Evolutionary conservation across 345 rosid species (phyloP).

Genomic region (Lepidium sativum): DNA sequence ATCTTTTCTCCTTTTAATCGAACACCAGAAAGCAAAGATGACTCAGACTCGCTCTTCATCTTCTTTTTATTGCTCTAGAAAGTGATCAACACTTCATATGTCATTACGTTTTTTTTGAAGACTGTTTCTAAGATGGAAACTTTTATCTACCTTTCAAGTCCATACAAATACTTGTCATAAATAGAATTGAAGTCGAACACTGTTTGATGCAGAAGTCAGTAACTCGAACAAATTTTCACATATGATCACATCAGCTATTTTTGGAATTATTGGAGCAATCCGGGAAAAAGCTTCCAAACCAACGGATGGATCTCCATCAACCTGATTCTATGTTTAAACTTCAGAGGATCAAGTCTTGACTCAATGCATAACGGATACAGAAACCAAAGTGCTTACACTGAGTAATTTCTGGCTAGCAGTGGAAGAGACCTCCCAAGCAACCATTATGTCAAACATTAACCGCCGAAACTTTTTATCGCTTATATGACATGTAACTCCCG

Average conservation of each 20-base stretch:
- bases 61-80: constrained; percentile 60
- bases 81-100: constrained; percentile 1
- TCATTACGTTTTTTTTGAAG: not conserved
- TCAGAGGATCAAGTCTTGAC: not conserved
- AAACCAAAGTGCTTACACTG: constrained; percentile 38
- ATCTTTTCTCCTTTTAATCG: constrained; percentile 74
- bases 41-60: constrained; percentile 77
- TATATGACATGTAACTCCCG: constrained; percentile 54
- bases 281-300: constrained; percentile 84
- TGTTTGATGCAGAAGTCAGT: constrained; percentile 45
- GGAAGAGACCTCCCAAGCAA: constrained; percentile 85
- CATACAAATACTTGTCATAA: constrained; percentile 76
- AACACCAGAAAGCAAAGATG: constrained; percentile 59
- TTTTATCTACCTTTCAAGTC: constrained; percentile 58
- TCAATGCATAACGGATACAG: not conserved
- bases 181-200: constrained; percentile 65
- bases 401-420: constrained; percentile 45
- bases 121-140: not conserved
- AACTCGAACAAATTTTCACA: constrained; percentile 76
- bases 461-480: constrained; percentile 67
- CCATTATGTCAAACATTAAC: constrained; percentile 84
- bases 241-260: constrained; percentile 69
- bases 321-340: constrained; percentile 30
- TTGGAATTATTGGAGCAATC: constrained; percentile 80
- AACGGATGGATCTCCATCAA: constrained; percentile 60